Base-by-base conservation (phyloP, 2,329 filamentous ascomycete species). In the Penicillium sp. region DNA sequence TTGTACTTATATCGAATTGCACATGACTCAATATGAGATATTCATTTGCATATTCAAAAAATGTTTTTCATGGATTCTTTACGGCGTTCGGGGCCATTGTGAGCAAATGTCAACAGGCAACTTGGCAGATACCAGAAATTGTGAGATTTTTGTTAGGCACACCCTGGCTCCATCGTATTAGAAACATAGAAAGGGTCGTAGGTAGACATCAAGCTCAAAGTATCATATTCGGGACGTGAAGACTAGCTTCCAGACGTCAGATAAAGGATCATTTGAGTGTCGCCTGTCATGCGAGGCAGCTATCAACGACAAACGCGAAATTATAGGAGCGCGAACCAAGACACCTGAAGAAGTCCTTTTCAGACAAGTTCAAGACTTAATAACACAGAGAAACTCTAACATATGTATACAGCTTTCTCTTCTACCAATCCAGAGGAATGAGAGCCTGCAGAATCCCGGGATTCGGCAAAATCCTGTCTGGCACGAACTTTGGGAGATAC, bases 351-450 rank as follows among this genome's bases (percentile, higher is more conserved):
- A 59, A 32, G 29, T 11, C 55, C 56, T 60, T 55, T 59, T 58
- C 53, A 58, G 39, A 51, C 54, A 64, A 61, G 57, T 56, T 56
- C 54, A 59, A 57, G 49, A 59, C 56, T 32, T 56, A 59, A 56
- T 49, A 57, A 59, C 57, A 60, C 55, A 56, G 46, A 56, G 58
- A 49, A 54, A 65, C 58, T 66, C 64, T 61, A 65, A 54, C 58
- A 59, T 67, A 67, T 68, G 64, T 66, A 66, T 66, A 68, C 65
- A 68, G 56, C 60, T 62, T 66, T 66, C 64, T 63, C 58, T 64
- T 59, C 60, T 55, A 61, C 58, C 52, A 49, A 47, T 51, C 52
- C 50, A 47, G 47, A 45, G 35, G 52, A 53, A 51, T 29, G 49
- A 51, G 51, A 48, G 50, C 50, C 53, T 58, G 52, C 45, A 41